phyloP scores from a whole-genome alignment of 768 basidiomycete genomes.

The Tricholoma saponaceum region DNA sequence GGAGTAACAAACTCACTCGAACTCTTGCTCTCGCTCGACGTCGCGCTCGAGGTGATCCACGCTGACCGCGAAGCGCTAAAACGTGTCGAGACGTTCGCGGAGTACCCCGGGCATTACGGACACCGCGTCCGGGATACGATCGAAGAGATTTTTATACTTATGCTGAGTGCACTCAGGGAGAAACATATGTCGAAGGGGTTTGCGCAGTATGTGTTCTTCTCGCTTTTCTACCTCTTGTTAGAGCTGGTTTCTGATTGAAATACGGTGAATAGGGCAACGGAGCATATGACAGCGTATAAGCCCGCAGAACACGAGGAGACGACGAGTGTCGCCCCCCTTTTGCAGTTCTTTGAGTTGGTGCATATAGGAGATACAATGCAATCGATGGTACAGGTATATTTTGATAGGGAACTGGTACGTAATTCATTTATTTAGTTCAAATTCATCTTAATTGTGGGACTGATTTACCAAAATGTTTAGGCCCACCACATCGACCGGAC shows the following conservation, averaged over 20 bases:
- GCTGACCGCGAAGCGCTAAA: constrained; percentile 89
- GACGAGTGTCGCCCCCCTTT: constrained; percentile 82
- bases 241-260: not conserved
- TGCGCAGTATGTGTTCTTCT: constrained; percentile 44
- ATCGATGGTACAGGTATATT: constrained; percentile 97
- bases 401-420: constrained; percentile 89
- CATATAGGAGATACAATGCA: constrained; percentile 98
- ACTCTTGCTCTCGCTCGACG: constrained; percentile 86
- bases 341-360: constrained; percentile 97
- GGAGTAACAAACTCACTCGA: constrained; percentile 51
- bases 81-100: constrained; percentile 84
- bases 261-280: constrained; percentile 61
- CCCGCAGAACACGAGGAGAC: constrained; percentile 83
- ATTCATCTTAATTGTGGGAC: constrained; percentile 1
- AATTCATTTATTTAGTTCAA: not conserved
- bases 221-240: constrained; percentile 13
- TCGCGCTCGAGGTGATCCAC: constrained; percentile 89
- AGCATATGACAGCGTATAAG: constrained; percentile 86
- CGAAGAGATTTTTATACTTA: constrained; percentile 87
- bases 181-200: constrained; percentile 83
- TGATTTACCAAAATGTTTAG: constrained; percentile 32
- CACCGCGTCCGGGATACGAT: constrained; percentile 87
- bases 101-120: constrained; percentile 86
- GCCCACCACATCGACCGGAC: constrained; percentile 86
- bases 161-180: constrained; percentile 74